Evolutionary conservation across 257 asterid genomes (phyloP), one percentile per base, ranked within the genome.

Genomic region (Nicotiana benthamiana): DNA sequence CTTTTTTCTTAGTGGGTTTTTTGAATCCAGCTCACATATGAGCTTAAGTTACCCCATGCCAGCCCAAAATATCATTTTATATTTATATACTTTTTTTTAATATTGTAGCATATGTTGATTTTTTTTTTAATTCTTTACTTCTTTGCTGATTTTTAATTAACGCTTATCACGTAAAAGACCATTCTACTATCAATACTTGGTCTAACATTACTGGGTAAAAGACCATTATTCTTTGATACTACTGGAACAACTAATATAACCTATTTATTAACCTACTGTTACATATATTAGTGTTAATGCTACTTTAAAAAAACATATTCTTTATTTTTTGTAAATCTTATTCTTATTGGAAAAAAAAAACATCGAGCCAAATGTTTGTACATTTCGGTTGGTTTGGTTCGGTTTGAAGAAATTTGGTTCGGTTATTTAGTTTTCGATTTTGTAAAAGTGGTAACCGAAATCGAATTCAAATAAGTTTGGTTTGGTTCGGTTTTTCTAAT

Each of bases 11-110:
- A 75, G 77, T 81, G 81, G 84, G 77, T 70, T 80, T 80, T 59
- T 57, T 48, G 36, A 79, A 81, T 81, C 80, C 84, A 81, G 81
- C 84, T 75, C 81, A 81, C 30, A 79, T 15, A 61, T 60, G 76
- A 75, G 81, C 54, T 81, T 46, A 36, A 61, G 48, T 16, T 26
- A 76, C 77, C 77, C 80, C 76, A 75, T 70, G 80, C 54, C 84
- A 75, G 66, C 80, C 82, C 79, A 40, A 46, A 46, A 60, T 60
- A 13, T 16, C 16, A 26, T 80, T 30, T 15, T 80, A 51, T 61
- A 12, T 2, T 10, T 20, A 77, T 40, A 72, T 74, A 4, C 3
- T 28, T 4, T 30, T 72, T 60, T 22, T 22, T 60, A 9, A 22
- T 9, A 43, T 9, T 22, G 13, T 15, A 11, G 6, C 43, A 70